Conservation (phyloP, 305 asterid genomes). For the Solanum hybrid region DNA sequence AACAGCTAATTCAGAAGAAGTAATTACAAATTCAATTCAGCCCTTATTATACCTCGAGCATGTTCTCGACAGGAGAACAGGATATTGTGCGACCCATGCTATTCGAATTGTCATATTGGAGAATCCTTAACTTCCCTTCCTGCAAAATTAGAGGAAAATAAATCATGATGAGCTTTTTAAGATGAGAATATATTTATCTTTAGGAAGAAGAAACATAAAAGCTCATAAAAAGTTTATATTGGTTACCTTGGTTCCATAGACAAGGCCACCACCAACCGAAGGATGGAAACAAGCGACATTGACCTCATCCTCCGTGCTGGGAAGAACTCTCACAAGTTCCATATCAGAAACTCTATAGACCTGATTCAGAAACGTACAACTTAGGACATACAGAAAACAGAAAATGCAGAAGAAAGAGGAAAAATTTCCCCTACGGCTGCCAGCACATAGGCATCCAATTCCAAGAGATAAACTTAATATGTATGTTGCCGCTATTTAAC, state of each 20-base stretch:
- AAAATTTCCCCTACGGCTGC: not conserved
- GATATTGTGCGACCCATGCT: slow-evolving; percentile 39
- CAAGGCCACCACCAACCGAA: slow-evolving; percentile 87
- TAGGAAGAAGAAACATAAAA: not conserved
- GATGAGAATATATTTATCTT: not conserved
- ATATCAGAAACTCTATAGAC: slow-evolving; percentile 85
- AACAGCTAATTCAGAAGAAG: not conserved
- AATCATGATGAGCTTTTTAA: not conserved
- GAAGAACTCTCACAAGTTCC: slow-evolving; percentile 93
- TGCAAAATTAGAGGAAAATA: slow-evolving; percentile 18
- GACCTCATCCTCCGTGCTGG: slow-evolving; percentile 97
- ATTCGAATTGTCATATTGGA: slow-evolving; percentile 52
- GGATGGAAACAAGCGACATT: slow-evolving; percentile 98
- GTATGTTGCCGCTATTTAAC: not conserved
- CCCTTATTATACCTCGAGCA: slow-evolving; percentile 55
- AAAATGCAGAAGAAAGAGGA: not conserved
- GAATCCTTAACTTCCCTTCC: slow-evolving; percentile 96
- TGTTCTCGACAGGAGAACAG: slow-evolving; percentile 46
- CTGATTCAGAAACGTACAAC: slow-evolving; percentile 23
- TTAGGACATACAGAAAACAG: not conserved
- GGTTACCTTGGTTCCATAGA: slow-evolving; percentile 90
- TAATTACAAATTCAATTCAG: not conserved
- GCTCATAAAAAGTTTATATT: not conserved
- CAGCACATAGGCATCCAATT: not conserved
- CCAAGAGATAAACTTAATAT: not conserved